These are phyloP conservation scores for Zasmidium citrigriseum DNA, from an alignment of 2,329 filamentous ascomycete species.

Conservation along the genomic window DNA sequence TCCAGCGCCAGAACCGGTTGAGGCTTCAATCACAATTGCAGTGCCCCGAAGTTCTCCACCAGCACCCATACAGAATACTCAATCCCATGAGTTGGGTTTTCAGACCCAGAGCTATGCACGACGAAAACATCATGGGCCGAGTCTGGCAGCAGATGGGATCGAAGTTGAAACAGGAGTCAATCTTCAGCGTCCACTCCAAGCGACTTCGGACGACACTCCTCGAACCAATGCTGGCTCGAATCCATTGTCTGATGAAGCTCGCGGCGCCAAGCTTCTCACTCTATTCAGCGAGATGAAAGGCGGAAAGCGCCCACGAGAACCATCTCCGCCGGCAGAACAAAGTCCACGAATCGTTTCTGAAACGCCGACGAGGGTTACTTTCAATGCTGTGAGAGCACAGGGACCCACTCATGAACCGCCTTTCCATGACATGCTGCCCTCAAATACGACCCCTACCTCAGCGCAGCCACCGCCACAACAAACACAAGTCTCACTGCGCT, in stretches of 20 bases:
- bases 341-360: constrained; percentile 1
- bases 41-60: constrained; percentile 5
- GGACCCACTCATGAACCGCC: too few relatives aligned
- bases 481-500: not conserved
- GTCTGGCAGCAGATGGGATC: constrained; percentile 25
- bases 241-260: not conserved
- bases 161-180: constrained; percentile 30
- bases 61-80: not conserved
- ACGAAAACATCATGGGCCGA: constrained; percentile 19
- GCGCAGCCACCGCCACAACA: constrained; percentile 1
- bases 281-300: not conserved
- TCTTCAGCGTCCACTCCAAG: constrained; percentile 23
- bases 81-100: not conserved
- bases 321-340: not conserved
- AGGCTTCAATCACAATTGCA: constrained; percentile 6
- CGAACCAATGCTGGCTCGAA: not conserved
- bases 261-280: not conserved
- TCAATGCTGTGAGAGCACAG: too few relatives aligned
- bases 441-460: constrained; percentile 3
- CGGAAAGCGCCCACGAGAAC: not conserved
- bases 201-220: not conserved
- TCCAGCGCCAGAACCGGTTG: too few relatives aligned
- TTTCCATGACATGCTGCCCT: too few relatives aligned
- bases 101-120: not conserved
- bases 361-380: constrained; percentile 1